A percentile compares a stretch with the other conserved stretches of the same genome.
phyloP scores from a whole-genome alignment of 179 eudicot genomes.

The Beta lomatogona region DNA sequence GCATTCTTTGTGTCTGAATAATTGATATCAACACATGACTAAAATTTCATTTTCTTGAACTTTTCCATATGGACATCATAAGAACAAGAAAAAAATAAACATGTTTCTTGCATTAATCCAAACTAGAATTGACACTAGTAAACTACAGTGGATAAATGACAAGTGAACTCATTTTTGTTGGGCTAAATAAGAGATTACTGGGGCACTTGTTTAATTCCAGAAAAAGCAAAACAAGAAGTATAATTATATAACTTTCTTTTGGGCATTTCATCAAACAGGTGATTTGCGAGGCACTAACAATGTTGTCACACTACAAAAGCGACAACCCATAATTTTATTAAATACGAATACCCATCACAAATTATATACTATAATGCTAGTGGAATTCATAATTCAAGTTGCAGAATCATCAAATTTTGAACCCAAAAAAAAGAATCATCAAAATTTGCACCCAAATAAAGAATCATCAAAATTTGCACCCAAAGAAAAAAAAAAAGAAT shows the following conservation, averaged over 20 bases:
- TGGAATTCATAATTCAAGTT: too few relatives aligned
- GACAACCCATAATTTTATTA: neutral
- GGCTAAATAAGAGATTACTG: neutral
- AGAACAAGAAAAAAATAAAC: neutral
- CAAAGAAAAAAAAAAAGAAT: too few relatives aligned
- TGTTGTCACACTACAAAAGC: neutral
- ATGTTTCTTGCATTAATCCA: neutral
- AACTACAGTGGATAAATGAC: neutral
- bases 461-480: too few relatives aligned
- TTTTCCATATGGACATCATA: neutral
- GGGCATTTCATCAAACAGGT: slow-evolving; percentile 14
- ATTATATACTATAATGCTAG: too few relatives aligned
- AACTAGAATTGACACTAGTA: neutral
- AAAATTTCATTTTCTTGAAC: neutral
- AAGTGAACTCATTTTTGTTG: neutral
- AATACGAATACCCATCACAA: too few relatives aligned
- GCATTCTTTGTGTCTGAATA: too few relatives aligned
- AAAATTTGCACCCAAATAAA: too few relatives aligned
- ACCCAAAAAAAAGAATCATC: too few relatives aligned
- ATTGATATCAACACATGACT: too few relatives aligned
- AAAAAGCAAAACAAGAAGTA: neutral
- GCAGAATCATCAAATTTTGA: too few relatives aligned
- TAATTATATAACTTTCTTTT: neutral
- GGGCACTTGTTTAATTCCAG: neutral
- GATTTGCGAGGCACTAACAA: neutral